Percentiles rank a stretch among this genome's conserved stretches.
Conservation (phyloP, 257 asterid species). For the Coffea canephora region DNA sequence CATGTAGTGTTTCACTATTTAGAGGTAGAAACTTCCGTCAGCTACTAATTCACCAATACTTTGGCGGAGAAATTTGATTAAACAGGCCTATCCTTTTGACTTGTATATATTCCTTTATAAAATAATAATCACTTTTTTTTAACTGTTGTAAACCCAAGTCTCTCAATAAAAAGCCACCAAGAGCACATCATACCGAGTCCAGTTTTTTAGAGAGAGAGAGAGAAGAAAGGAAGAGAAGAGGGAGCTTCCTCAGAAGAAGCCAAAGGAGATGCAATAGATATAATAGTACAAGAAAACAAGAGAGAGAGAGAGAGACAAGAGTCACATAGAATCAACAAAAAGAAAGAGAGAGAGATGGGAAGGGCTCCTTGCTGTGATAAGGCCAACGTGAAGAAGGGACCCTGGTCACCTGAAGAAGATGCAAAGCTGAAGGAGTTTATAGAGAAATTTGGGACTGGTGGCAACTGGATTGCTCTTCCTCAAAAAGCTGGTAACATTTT, state of each 20-base stretch:
- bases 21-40: slow-evolving; percentile 22
- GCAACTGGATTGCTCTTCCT: slow-evolving; percentile 87
- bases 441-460: slow-evolving; percentile 71
- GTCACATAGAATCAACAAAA: slow-evolving; percentile 18
- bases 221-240: slow-evolving; percentile 19
- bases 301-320: slow-evolving; percentile 1
- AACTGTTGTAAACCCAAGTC: slow-evolving; percentile 22
- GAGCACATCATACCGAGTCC: slow-evolving; percentile 22
- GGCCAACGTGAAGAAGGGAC: slow-evolving; percentile 88
- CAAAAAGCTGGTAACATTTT: slow-evolving; percentile 64
- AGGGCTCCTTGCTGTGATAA: slow-evolving; percentile 98
- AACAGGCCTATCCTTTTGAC: slow-evolving; percentile 47
- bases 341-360: slow-evolving; percentile 52
- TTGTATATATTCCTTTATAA: slow-evolving; percentile 16
- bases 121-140: slow-evolving; percentile 16
- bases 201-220: neutral
- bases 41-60: neutral
- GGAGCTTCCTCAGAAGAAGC: slow-evolving; percentile 21
- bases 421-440: slow-evolving; percentile 78
- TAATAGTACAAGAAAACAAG: slow-evolving; percentile 14
- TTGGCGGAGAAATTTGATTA: slow-evolving; percentile 15
- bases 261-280: slow-evolving; percentile 10
- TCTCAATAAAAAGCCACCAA: slow-evolving; percentile 28
- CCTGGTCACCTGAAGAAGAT: slow-evolving; percentile 98
- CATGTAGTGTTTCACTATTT: slow-evolving; percentile 4